phyloP scores from a whole-genome alignment of 306 rosid genomes.

The Cucurbita moschata region DNA sequence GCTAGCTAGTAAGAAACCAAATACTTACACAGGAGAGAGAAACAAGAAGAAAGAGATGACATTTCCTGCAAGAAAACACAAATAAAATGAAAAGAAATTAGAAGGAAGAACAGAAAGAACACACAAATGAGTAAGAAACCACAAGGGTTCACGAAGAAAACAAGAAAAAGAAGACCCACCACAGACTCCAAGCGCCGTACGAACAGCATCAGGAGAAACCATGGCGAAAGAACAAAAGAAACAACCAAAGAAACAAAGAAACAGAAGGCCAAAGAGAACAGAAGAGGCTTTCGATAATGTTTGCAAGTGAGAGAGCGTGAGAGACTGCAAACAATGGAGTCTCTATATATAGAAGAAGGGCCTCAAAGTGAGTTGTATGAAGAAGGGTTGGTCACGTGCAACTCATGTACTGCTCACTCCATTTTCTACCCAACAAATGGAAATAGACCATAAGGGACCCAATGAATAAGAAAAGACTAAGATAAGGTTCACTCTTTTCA shows the following conservation, averaged over 20 bases:
- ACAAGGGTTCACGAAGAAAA: neutral
- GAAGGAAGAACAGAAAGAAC: too few relatives aligned
- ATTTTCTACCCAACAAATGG: constrained; percentile 21
- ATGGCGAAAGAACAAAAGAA: constrained; percentile 10
- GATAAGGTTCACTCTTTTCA: too few relatives aligned
- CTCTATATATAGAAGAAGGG: neutral
- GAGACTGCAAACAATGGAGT: neutral
- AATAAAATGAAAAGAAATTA: neutral
- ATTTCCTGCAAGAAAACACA: constrained; percentile 54
- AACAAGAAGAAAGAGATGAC: constrained; percentile 55
- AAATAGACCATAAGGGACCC: neutral
- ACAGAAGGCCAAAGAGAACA: too few relatives aligned
- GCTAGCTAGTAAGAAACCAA: too few relatives aligned
- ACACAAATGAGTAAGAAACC: too few relatives aligned
- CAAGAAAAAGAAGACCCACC: constrained; percentile 18
- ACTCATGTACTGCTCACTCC: constrained; percentile 26
- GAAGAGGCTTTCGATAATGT: neutral
- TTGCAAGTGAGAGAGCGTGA: neutral
- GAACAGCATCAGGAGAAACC: constrained; percentile 49
- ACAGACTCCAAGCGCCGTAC: constrained; percentile 50
- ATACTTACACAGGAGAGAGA: constrained; percentile 68
- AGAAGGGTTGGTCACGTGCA: constrained; percentile 31
- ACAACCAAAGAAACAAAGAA: too few relatives aligned
- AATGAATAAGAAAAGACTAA: neutral
- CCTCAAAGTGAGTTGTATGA: neutral